These are phyloP conservation scores for Amanita pseudoporphyria DNA, from an alignment of 768 basidiomycete species.

Conservation along the genomic window DNA sequence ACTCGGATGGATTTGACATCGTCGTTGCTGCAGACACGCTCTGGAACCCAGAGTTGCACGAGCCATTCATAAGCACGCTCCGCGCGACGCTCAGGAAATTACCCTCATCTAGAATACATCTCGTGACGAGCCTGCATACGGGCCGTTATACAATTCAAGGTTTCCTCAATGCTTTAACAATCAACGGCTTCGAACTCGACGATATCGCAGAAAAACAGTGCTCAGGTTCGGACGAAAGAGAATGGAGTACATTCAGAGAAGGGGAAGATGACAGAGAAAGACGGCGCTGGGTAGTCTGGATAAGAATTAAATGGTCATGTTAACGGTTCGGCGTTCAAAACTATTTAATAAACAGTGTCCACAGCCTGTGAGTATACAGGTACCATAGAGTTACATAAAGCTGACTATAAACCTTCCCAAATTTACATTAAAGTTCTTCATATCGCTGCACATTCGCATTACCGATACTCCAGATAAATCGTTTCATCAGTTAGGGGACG, in stretches of 20 bases:
- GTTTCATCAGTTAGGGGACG: background rate
- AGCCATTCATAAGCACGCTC: conserved; percentile 43
- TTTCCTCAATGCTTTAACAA: conserved; percentile 35
- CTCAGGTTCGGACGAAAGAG: conserved; percentile 25
- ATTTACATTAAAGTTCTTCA: background rate
- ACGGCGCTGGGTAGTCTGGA: conserved; percentile 66
- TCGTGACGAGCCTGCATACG: conserved; percentile 72
- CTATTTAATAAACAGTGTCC: background rate
- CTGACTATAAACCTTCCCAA: background rate
- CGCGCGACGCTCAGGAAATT: conserved; percentile 33
- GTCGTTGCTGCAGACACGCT: conserved; percentile 69
- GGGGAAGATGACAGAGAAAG: conserved; percentile 59
- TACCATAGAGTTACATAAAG: background rate
- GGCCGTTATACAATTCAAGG: conserved; percentile 63
- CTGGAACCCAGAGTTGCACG: conserved; percentile 62
- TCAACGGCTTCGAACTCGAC: conserved; percentile 36
- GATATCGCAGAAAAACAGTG: conserved; percentile 40
- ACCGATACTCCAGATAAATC: background rate
- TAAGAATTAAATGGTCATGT: conserved; percentile 38
- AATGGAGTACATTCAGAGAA: conserved; percentile 44
- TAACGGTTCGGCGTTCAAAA: background rate
- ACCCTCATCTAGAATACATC: conserved; percentile 39
- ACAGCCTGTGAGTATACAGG: background rate
- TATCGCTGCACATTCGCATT: background rate
- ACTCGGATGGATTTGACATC: conserved; percentile 41